These are phyloP conservation scores for Rhypophila decipiens DNA, from an alignment of 495 filamentous ascomycete genomes.

Conservation along the genomic window DNA sequence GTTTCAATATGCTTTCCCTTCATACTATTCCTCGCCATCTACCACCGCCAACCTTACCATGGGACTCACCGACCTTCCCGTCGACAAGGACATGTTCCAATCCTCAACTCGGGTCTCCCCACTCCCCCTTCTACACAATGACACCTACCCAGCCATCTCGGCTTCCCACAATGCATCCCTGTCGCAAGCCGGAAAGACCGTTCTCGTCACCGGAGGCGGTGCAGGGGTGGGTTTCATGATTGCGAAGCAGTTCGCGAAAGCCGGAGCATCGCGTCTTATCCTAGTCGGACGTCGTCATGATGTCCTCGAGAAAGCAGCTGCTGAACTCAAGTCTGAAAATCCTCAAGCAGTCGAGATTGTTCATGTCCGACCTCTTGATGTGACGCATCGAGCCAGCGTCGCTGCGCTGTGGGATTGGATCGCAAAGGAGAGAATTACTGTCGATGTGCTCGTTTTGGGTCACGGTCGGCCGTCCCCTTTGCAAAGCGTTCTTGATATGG, in stretches of 20 bases:
- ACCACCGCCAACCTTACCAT: too few species aligned
- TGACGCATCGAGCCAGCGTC: not conserved
- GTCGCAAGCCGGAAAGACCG: not conserved
- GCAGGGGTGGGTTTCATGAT: not conserved
- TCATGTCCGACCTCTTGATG: not conserved
- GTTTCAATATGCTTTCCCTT: too few species aligned
- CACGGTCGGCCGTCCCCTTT: too few species aligned
- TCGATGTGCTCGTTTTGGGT: not conserved
- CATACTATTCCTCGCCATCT: too few species aligned
- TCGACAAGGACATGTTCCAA: too few species aligned
- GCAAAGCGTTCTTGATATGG: not conserved
- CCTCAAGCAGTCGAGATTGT: not conserved
- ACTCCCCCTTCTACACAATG: not conserved
- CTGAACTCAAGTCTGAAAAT: constrained; percentile 6
- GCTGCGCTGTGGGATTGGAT: not conserved
- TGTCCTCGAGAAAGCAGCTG: constrained; percentile 7
- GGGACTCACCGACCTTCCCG: too few species aligned
- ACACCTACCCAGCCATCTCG: not conserved
- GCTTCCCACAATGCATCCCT: not conserved
- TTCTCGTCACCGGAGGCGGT: not conserved
- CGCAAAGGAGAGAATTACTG: not conserved
- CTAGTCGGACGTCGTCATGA: constrained; percentile 22
- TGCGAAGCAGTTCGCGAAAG: constrained; percentile 23
- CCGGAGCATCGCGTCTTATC: constrained; percentile 25
- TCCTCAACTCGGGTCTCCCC: too few species aligned